Evolutionary conservation across 2,329 filamentous ascomycete genomes (phyloP).

Genomic region (Thelonectria blattea): DNA sequence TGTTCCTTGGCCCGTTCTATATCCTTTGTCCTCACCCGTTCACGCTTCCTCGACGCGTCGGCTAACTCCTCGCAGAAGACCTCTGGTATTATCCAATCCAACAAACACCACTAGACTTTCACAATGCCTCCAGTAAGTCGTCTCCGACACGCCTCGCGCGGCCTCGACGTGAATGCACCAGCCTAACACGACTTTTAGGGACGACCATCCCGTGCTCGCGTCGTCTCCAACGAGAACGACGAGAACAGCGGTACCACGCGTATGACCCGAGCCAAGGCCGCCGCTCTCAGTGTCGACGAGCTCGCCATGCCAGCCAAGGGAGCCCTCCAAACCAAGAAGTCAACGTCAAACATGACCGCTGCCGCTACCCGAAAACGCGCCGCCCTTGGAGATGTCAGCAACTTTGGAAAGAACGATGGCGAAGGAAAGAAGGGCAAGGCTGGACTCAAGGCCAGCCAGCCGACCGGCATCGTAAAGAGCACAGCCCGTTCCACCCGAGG

Average conservation of each 20-base stretch:
- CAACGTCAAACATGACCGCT: slow-evolving; percentile 56
- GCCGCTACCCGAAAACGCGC: slow-evolving; percentile 73
- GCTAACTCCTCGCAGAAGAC: slow-evolving; percentile 31
- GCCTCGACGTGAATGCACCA: neutral
- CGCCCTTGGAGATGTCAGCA: slow-evolving; percentile 93
- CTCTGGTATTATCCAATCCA: slow-evolving; percentile 31
- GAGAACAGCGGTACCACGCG: slow-evolving; percentile 84
- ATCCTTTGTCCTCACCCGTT: slow-evolving; percentile 11
- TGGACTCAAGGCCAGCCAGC: slow-evolving; percentile 78
- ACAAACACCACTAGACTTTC: slow-evolving; percentile 33
- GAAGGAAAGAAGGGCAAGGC: slow-evolving; percentile 81
- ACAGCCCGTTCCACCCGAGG: slow-evolving; percentile 64
- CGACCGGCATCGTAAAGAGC: slow-evolving; percentile 81
- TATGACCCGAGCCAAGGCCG: slow-evolving; percentile 91
- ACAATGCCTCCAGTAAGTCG: slow-evolving; percentile 47
- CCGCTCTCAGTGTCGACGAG: slow-evolving; percentile 72
- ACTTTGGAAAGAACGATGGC: slow-evolving; percentile 80
- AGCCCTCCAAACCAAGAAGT: slow-evolving; percentile 74
- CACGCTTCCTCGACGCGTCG: slow-evolving; percentile 33
- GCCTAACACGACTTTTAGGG: slow-evolving; percentile 51
- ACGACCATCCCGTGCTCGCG: slow-evolving; percentile 75
- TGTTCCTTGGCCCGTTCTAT: slow-evolving; percentile 19
- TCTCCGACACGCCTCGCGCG: slow-evolving; percentile 23
- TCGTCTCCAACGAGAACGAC: slow-evolving; percentile 90
- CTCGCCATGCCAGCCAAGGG: slow-evolving; percentile 63